Conservation (phyloP, 2,329 filamentous ascomycete species). For the Nemania sp. region DNA sequence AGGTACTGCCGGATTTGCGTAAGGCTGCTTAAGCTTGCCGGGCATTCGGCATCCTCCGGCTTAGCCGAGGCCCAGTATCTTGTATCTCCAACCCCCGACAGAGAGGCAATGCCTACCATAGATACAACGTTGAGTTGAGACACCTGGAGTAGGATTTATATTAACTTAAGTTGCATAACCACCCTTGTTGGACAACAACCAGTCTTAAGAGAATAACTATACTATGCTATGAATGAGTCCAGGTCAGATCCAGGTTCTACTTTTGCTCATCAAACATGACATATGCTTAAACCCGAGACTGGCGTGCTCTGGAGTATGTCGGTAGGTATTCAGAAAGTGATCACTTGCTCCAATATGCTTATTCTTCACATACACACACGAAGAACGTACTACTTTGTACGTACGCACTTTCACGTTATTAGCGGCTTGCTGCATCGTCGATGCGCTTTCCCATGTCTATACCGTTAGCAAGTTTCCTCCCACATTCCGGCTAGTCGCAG, state of each 20-base stretch:
- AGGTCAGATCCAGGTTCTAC: not conserved
- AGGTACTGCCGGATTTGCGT: slow-evolving; percentile 26
- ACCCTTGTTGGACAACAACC: no score
- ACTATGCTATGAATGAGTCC: not conserved
- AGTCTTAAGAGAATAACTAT: not conserved
- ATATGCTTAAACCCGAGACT: slow-evolving; percentile 20
- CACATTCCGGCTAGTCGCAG: slow-evolving; percentile 46
- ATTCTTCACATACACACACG: not conserved
- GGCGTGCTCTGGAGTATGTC: not conserved
- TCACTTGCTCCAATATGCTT: not conserved
- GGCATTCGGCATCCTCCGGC: slow-evolving; percentile 48
- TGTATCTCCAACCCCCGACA: slow-evolving; percentile 21
- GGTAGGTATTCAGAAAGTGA: not conserved
- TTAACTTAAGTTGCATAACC: no score
- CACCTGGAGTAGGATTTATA: no score
- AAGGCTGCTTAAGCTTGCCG: slow-evolving; percentile 38
- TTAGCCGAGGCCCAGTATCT: slow-evolving; percentile 32
- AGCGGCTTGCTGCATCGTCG: slow-evolving; percentile 45
- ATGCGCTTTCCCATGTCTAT: slow-evolving; percentile 43
- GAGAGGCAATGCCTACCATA: not conserved
- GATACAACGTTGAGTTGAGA: not conserved
- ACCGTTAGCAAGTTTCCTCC: slow-evolving; percentile 43
- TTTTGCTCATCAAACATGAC: slow-evolving; percentile 11
- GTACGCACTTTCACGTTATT: slow-evolving; percentile 34
- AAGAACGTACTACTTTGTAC: slow-evolving; percentile 15